Conservation (phyloP, 768 basidiomycete species). For the Boletus insuetus region DNA sequence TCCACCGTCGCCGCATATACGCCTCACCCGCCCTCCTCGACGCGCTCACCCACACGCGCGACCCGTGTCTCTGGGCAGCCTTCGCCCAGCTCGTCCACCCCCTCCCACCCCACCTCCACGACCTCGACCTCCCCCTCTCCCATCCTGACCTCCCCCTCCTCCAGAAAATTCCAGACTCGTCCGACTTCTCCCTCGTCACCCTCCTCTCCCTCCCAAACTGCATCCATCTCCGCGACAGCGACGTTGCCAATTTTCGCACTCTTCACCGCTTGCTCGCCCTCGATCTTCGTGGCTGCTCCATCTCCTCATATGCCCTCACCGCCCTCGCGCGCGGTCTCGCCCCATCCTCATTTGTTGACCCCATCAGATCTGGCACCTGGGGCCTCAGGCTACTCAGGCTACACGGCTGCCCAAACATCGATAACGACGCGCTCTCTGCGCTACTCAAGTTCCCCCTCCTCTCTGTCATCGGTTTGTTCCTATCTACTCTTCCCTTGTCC, state of each 20-base stretch:
- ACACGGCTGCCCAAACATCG: slow-evolving; percentile 50
- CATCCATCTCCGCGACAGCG: slow-evolving; percentile 54
- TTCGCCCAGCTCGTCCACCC: slow-evolving; percentile 57
- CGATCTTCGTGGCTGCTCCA: slow-evolving; percentile 54
- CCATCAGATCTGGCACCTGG: slow-evolving; percentile 46
- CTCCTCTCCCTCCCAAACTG: slow-evolving; percentile 59
- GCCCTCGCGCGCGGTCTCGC: slow-evolving; percentile 48
- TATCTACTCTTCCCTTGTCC: background rate
- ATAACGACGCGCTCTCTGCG: slow-evolving; percentile 39
- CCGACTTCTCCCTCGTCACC: slow-evolving; percentile 62
- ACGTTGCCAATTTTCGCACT: slow-evolving; percentile 45
- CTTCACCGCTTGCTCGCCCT: slow-evolving; percentile 59
- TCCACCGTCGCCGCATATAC: slow-evolving; percentile 40
- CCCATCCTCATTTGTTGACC: slow-evolving; percentile 19
- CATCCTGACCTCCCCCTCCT: slow-evolving; percentile 55
- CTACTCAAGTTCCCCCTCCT: slow-evolving; percentile 56
- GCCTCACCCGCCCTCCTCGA: slow-evolving; percentile 43
- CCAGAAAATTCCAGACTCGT: slow-evolving; percentile 52
- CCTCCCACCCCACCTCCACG: slow-evolving; percentile 41
- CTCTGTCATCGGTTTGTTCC: slow-evolving; percentile 53
- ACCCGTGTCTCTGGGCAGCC: slow-evolving; percentile 62
- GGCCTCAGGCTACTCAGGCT: slow-evolving; percentile 57
- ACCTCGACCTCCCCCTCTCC: slow-evolving; percentile 48
- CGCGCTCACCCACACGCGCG: slow-evolving; percentile 33
- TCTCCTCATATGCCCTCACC: slow-evolving; percentile 54